phyloP scores from a whole-genome alignment of 805 yeast species.

The Pichia heedii region DNA sequence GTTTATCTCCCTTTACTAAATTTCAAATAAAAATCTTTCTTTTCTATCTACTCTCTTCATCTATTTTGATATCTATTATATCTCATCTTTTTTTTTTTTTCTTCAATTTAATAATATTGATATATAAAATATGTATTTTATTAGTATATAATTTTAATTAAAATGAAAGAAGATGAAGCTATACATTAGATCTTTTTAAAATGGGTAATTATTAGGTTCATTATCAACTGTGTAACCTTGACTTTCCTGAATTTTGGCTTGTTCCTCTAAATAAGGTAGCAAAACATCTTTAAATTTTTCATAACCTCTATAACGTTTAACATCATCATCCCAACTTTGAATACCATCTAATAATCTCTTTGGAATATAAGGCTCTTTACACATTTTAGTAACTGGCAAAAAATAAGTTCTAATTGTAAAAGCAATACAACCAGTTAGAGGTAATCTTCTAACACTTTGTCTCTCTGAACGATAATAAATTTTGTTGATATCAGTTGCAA shows the following conservation, averaged over 20 bases:
- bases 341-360: constrained; percentile 51
- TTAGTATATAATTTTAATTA: no score
- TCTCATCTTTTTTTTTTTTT: no score
- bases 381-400: constrained; percentile 42
- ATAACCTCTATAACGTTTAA: constrained; percentile 52
- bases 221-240: constrained; percentile 31
- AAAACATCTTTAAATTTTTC: constrained; percentile 43
- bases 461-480: constrained; percentile 56
- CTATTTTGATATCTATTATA: no score
- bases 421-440: constrained; percentile 45
- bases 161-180: no score
- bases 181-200: constrained; percentile 21
- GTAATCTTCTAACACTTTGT: constrained; percentile 54
- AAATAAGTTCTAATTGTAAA: constrained; percentile 62
- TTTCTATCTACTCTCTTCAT: no score
- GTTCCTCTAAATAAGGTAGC: constrained; percentile 43
- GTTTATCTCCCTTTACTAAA: no score
- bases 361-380: constrained; percentile 54
- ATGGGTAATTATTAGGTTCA: constrained; percentile 37
- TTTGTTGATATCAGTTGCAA: constrained; percentile 37
- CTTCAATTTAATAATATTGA: no score
- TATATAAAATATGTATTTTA: no score
- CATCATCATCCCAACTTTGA: constrained; percentile 51
- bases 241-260: constrained; percentile 40
- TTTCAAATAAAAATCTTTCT: no score